phyloP scores from a whole-genome alignment of 2,329 filamentous ascomycete species.

The Sclerotinia minor region DNA sequence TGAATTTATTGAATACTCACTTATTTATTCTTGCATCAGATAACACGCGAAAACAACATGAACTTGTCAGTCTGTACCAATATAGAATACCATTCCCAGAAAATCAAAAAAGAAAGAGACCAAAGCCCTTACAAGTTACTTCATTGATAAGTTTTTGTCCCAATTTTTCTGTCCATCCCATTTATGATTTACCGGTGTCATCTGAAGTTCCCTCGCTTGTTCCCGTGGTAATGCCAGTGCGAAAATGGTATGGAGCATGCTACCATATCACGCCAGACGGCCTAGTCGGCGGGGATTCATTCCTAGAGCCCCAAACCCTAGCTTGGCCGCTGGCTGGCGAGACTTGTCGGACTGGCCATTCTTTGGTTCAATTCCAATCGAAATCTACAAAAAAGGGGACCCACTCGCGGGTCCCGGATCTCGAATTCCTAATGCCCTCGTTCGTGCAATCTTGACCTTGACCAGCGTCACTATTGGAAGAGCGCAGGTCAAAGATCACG shows the following conservation, averaged over 20 bases:
- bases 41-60: not conserved
- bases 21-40: slow-evolving; percentile 13
- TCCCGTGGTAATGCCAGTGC: slow-evolving; percentile 16
- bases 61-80: not conserved
- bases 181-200: slow-evolving; percentile 17
- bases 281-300: slow-evolving; percentile 14
- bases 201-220: slow-evolving; percentile 19
- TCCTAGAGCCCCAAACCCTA: slow-evolving; percentile 22
- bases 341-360: not conserved
- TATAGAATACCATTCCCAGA: not conserved
- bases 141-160: slow-evolving; percentile 16
- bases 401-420: slow-evolving; percentile 27
- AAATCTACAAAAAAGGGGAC: slow-evolving; percentile 25
- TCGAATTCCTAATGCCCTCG: slow-evolving; percentile 22
- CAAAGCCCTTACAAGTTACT: not conserved
- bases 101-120: not conserved
- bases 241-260: not conserved
- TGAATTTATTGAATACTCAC: not conserved
- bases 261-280: slow-evolving; percentile 16
- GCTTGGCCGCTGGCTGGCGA: slow-evolving; percentile 11
- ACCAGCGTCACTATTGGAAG: slow-evolving; percentile 16
- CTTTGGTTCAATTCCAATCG: slow-evolving; percentile 19
- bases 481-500: slow-evolving; percentile 17
- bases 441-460: slow-evolving; percentile 10
- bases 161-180: slow-evolving; percentile 20